Base-by-base conservation (phyloP, 306 rosid species). In the Biancaea sappan region DNA sequence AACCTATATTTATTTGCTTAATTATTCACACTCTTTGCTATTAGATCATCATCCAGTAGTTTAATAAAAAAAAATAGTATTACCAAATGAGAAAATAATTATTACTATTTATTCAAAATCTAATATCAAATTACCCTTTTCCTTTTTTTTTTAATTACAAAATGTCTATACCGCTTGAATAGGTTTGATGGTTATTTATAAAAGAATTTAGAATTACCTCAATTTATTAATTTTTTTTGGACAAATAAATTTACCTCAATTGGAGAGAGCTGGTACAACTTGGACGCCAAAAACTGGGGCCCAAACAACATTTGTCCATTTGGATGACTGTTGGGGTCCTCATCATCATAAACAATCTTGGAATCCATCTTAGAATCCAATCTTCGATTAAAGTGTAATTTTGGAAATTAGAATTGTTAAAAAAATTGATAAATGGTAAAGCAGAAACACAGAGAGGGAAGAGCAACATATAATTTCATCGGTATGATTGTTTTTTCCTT, bases 261-360 rank as follows among this genome's bases (percentile, higher is more conserved):
- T 28, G 89, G 79, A 18, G 84, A 79, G 2, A 71, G 77, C 31
- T 74, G 86, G 67, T 85, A 81, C 8, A 71, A 21, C 2, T 59
- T 66, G 47, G 74, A 40, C 0, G 88, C 63, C 75, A 79, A 34
- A 41, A 3, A 25, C 3, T 79, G 29, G 24, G 80, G 85, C 9
- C 83, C 88, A 13, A 77, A n/a, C 35, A n/a, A 1, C 2, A 16
- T 0, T 11, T 38, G 7, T 5, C 81, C 78, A 40, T 75, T 74
- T 50, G 72, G 41, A 40, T 67, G 47, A 15, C 64, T 52, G n/a
- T 26, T 21, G 21, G 35, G 44, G 12, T 43, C 79, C n/a, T 62
- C 54, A 25, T 81, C 54, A 25, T 81, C 75, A 48, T 24, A 71
- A 12, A 1, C 16, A 11, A 48, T 10, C 43, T 57, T 2, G 1